A percentile compares a stretch with the other conserved stretches of the same genome.
Conservation (phyloP, 1,284 basidiomycete species). For the Apiotrichum sp. region DNA sequence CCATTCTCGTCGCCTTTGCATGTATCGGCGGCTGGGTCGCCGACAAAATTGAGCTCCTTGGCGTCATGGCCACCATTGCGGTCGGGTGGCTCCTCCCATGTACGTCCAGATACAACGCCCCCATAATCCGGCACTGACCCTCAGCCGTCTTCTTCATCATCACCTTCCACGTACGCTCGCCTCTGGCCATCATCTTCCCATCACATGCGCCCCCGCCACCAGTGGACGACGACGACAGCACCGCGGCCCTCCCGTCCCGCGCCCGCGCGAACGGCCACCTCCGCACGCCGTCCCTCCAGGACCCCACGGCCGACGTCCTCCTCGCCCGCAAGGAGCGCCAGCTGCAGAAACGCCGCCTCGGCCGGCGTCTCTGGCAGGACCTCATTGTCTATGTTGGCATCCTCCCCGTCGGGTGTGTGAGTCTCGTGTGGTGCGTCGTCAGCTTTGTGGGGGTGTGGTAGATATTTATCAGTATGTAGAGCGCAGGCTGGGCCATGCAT, state of each 20-base stretch:
- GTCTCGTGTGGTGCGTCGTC: slow-evolving; percentile 40
- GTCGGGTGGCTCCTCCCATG: slow-evolving; percentile 47
- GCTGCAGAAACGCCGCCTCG: slow-evolving; percentile 45
- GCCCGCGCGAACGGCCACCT: slow-evolving; percentile 15
- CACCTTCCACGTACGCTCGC: slow-evolving; percentile 48
- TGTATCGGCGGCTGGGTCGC: slow-evolving; percentile 38
- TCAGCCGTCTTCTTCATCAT: slow-evolving; percentile 48
- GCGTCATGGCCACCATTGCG: slow-evolving; percentile 38
- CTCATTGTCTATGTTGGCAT: slow-evolving; percentile 47
- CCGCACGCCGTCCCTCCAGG: slow-evolving; percentile 29
- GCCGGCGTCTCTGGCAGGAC: slow-evolving; percentile 48
- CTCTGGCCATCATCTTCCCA: slow-evolving; percentile 47
- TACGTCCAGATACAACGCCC: slow-evolving; percentile 17
- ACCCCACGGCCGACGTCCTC: slow-evolving; percentile 40
- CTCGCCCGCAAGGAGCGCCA: slow-evolving; percentile 48
- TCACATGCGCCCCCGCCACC: slow-evolving; percentile 11
- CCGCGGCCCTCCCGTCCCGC: not conserved
- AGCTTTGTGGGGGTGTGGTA: slow-evolving; percentile 41
- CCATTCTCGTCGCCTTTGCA: slow-evolving; percentile 29
- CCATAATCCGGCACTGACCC: not conserved
- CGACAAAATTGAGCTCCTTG: slow-evolving; percentile 42
- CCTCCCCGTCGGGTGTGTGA: slow-evolving; percentile 39
- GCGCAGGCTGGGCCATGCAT: too few relatives aligned
- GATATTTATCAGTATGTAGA: not conserved
- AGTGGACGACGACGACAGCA: not conserved